Base-by-base conservation (phyloP, 1,284 basidiomycete species). In the Austroboletus rostrupii region DNA sequence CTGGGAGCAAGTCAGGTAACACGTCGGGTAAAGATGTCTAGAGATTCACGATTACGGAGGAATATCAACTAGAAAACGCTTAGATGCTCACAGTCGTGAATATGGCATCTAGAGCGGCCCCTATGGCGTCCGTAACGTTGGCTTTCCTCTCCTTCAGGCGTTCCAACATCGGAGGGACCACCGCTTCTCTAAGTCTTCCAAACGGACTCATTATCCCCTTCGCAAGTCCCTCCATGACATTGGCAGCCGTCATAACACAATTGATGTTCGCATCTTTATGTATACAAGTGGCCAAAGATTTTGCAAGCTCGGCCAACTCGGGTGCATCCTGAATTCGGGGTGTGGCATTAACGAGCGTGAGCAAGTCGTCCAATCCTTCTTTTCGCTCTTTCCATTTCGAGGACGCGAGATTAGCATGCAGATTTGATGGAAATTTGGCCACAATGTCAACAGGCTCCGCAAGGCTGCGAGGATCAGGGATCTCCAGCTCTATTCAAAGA, bases 331-430 rank as follows among this genome's bases (percentile, higher is more conserved):
- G 83, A 58, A 98, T 87, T 52, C 87, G 83, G 10, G 87, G 85
- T 13, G 88, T 83, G 16, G 80, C 72, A 47, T 81, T 81, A 33
- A 99, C 71, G 17, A 92, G 72, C 14, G 83, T 80, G 50, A 86
- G 75, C 36, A 97, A 77, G 41, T 92, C 90, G 58, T 97, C 94
- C 46, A 98, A 72, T 2, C 83, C 90, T 61, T 97, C 95, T 62
- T 96, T 92, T 28, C 97, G 83, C 57, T 99, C 97, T 67, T 99
- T 97, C 97, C 97, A 99, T 70, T 99, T 99, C 1, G 90, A 85
- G 5, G 95, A 97, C 13, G 82, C 79, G 47, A 99, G 76, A 50
- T 80, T 74, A 7, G 85, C 76, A 53, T 88, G 81, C 50, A 96
- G 75, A 49, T 87, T 85, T 3, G 81, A 70, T 0, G 95, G 88